A percentile compares a stretch with the other conserved stretches of the same genome.
Conservation (phyloP, 225 moss, liverwort and hornwort species). For the Sphagnum tenellum region DNA sequence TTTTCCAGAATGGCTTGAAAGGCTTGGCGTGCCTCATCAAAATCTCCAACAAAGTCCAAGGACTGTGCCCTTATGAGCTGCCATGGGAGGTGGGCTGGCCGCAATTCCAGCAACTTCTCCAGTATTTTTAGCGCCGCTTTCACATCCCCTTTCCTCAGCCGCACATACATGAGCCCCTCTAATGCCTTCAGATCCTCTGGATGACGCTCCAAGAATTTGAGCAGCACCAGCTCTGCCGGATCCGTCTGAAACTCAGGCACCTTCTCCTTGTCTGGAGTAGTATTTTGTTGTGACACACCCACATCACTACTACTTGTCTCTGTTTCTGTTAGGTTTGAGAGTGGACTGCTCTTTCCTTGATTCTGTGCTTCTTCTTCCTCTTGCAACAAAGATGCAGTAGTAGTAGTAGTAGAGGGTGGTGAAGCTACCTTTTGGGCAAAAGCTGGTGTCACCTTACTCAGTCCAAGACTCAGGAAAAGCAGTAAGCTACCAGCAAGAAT, state of each 20-base stretch:
- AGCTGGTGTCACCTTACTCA: constrained; percentile 52
- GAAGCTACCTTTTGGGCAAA: constrained; percentile 29
- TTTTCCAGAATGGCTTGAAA: constrained; percentile 65
- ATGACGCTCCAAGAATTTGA: constrained; percentile 57
- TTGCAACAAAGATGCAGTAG: constrained; percentile 12
- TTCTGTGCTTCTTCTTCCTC: constrained; percentile 9
- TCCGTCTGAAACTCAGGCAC: constrained; percentile 19
- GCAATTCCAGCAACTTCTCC: constrained; percentile 45
- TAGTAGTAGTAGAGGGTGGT: constrained; percentile 26
- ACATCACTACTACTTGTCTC: constrained; percentile 4
- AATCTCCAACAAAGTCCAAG: constrained; percentile 65
- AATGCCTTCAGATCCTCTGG: constrained; percentile 65
- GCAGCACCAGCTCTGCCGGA: constrained; percentile 66
- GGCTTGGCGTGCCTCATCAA: constrained; percentile 49
- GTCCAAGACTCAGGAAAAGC: constrained; percentile 41
- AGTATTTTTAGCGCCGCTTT: constrained; percentile 47
- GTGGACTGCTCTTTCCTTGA: constrained; percentile 5
- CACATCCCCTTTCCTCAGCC: constrained; percentile 67
- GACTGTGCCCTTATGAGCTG: constrained; percentile 74
- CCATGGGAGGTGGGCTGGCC: constrained; percentile 71
- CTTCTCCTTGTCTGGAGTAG: constrained; percentile 1
- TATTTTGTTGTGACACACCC: neutral
- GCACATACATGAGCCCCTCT: constrained; percentile 67
- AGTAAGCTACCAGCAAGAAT: constrained; percentile 43
- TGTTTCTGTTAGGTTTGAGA: constrained; percentile 1